Evolutionary conservation across 164 flowering plant genomes (phyloP).

Genomic region (Liquidambar formosana): DNA sequence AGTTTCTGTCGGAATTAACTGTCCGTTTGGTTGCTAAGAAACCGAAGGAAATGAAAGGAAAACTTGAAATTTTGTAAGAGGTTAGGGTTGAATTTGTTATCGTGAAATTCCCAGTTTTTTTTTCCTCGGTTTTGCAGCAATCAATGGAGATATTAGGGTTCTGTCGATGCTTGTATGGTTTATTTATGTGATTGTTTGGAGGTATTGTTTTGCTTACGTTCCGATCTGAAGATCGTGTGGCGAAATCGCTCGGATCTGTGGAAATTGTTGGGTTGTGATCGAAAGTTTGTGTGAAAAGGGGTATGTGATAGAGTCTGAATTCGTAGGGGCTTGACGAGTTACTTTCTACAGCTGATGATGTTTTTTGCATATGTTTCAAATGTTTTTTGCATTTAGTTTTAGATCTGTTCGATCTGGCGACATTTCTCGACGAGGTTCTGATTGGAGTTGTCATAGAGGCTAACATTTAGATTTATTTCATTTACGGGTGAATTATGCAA

Average conservation of each 20-base stretch:
- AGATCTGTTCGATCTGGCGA: slow-evolving; percentile 12
- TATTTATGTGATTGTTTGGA: too few relatives aligned
- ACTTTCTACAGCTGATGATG: not conserved
- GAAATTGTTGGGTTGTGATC: too few relatives aligned
- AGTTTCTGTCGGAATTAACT: not conserved
- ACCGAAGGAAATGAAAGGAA: not conserved
- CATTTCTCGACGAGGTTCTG: not conserved
- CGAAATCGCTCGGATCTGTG: not conserved
- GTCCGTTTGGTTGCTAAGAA: not conserved
- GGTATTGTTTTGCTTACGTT: not conserved
- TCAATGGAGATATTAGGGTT: not conserved
- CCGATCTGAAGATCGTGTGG: slow-evolving; percentile 8
- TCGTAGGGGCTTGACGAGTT: not conserved
- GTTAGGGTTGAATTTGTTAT: not conserved
- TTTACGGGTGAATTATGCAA: too few relatives aligned
- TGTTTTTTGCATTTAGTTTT: not conserved
- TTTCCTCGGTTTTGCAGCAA: not conserved
- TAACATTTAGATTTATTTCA: too few relatives aligned
- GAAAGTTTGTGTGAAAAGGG: too few relatives aligned
- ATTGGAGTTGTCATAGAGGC: not conserved
- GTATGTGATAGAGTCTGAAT: not conserved
- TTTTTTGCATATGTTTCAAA: not conserved
- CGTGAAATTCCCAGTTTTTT: not conserved
- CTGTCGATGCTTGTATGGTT: not conserved
- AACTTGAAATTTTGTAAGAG: not conserved